These are phyloP conservation scores for Myxozyma kluyveri DNA, from an alignment of 805 yeast species.

Conservation along the genomic window DNA sequence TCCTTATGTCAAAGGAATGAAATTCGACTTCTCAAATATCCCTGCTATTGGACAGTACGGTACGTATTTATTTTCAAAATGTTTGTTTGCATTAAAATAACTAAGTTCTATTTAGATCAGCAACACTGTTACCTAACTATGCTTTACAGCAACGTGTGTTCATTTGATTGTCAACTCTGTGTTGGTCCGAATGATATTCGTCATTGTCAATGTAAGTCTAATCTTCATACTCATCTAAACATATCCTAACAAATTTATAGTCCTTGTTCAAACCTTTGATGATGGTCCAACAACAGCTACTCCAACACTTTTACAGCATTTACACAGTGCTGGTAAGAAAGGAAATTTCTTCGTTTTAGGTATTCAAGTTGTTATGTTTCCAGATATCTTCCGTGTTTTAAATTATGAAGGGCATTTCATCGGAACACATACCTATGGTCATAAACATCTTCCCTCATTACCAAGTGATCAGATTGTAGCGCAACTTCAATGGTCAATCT, in stretches of 20 bases:
- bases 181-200: slow-evolving; percentile 21
- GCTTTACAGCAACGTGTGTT: slow-evolving; percentile 7
- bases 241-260: slow-evolving; percentile 1
- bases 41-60: slow-evolving; percentile 14
- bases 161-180: slow-evolving; percentile 25
- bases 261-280: slow-evolving; percentile 83
- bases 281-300: slow-evolving; percentile 89
- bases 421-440: slow-evolving; percentile 93
- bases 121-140: slow-evolving; percentile 11
- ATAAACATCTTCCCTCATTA: slow-evolving; percentile 73
- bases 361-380: slow-evolving; percentile 69
- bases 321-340: slow-evolving; percentile 45
- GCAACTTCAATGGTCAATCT: slow-evolving; percentile 88
- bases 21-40: slow-evolving; percentile 14
- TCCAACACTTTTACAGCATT: slow-evolving; percentile 50
- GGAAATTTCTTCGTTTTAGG: slow-evolving; percentile 87
- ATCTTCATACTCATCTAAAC: neutral
- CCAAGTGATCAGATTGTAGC: slow-evolving; percentile 80
- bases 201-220: slow-evolving; percentile 14
- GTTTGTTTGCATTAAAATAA: neutral
- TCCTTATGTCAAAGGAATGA: slow-evolving; percentile 20
- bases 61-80: neutral
- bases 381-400: slow-evolving; percentile 64
- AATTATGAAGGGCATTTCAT: slow-evolving; percentile 66
- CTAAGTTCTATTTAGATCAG: slow-evolving; percentile 10